phyloP scores from a whole-genome alignment of 768 basidiomycete genomes.

The Cubamyces sp. region DNA sequence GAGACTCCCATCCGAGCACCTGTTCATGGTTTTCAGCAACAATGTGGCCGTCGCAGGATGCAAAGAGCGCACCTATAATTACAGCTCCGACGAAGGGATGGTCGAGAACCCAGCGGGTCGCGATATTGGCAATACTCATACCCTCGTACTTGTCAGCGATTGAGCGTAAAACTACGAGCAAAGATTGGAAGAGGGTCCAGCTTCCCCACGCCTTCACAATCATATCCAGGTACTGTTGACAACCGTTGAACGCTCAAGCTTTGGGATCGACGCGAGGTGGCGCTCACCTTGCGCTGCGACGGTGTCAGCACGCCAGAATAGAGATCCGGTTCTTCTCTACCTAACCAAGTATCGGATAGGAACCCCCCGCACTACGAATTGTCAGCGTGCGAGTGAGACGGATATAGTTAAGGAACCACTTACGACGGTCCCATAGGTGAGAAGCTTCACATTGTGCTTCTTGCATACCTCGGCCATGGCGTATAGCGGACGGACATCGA shows the following conservation, averaged over 20 bases:
- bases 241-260: too few species aligned
- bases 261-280: too few species aligned
- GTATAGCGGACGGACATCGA: conserved; percentile 77
- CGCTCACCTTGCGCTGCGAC: conserved; percentile 76
- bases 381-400: background rate
- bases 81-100: conserved; percentile 78
- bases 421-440: conserved; percentile 84
- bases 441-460: conserved; percentile 70
- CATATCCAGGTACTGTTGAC: conserved; percentile 75
- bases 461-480: conserved; percentile 79
- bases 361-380: conserved; percentile 76
- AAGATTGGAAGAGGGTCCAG: conserved; percentile 74
- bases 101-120: conserved; percentile 83
- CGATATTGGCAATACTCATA: conserved; percentile 75
- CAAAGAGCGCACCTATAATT: conserved; percentile 59
- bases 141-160: conserved; percentile 71
- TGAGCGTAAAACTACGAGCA: conserved; percentile 59
- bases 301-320: conserved; percentile 74
- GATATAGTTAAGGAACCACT: conserved; percentile 30
- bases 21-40: conserved; percentile 32
- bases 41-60: background rate
- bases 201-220: conserved; percentile 79
- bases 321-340: conserved; percentile 66
- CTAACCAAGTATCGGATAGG: conserved; percentile 76
- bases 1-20: conserved; percentile 77